phyloP scores from a whole-genome alignment of 345 rosid species.

The Raphanus sativus region DNA sequence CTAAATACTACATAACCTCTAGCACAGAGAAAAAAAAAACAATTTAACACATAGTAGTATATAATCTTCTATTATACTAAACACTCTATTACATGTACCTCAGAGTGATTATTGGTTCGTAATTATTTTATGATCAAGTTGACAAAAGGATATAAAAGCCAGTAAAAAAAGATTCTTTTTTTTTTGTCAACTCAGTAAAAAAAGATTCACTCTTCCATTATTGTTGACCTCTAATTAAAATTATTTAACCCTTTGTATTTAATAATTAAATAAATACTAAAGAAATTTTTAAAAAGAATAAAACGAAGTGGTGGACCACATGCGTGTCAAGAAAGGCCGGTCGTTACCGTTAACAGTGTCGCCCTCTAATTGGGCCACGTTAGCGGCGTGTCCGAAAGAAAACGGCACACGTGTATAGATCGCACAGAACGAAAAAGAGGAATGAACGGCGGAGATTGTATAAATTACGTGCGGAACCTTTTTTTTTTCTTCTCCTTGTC shows the following conservation, averaged over 20 bases:
- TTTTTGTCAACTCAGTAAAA: too few relatives aligned
- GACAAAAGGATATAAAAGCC: not conserved
- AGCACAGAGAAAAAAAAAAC: too few relatives aligned
- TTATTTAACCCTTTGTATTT: not conserved
- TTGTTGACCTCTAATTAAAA: constrained; percentile 20
- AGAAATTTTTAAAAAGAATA: constrained; percentile 13
- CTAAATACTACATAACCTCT: not conserved
- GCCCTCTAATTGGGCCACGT: constrained; percentile 55
- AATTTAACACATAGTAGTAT: not conserved
- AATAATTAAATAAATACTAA: not conserved
- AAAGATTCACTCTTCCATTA: constrained; percentile 19
- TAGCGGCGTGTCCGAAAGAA: not conserved
- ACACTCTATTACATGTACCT: not conserved
- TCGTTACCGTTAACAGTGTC: constrained; percentile 42
- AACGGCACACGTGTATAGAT: constrained; percentile 43
- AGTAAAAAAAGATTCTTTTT: not conserved
- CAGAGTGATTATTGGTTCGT: constrained; percentile 10
- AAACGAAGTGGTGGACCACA: constrained; percentile 55
- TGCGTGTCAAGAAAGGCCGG: constrained; percentile 65
- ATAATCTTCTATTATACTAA: not conserved
- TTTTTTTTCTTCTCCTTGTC: not conserved
- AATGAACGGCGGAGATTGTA: constrained; percentile 62
- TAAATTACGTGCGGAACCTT: constrained; percentile 50
- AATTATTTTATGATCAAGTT: not conserved
- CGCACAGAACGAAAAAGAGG: not conserved